A percentile compares a stretch with the other conserved stretches of the same genome.
Conservation (phyloP, 495 filamentous ascomycete genomes). For the Trichoderma parareesei region DNA sequence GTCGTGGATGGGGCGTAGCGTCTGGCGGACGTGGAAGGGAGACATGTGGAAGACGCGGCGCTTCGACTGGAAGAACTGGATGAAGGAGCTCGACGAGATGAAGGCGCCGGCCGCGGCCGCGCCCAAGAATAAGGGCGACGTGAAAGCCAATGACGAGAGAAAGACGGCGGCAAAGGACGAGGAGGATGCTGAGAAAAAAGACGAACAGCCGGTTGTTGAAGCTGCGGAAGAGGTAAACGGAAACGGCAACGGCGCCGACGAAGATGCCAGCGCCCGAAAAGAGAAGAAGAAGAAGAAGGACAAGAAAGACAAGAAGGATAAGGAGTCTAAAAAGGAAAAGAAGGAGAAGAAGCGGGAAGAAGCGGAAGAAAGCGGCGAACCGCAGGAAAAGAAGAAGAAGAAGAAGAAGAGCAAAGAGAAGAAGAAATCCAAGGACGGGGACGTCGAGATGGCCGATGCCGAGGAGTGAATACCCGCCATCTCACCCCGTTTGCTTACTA, state of each 20-base stretch:
- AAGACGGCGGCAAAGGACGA: background rate
- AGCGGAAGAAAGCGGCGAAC: background rate
- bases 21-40: conserved; percentile 90
- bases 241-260: background rate
- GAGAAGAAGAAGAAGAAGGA: conserved; percentile 17
- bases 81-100: conserved; percentile 42
- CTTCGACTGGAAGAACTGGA: conserved; percentile 62
- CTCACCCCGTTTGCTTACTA: no score
- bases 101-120: background rate
- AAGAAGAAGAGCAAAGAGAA: conserved; percentile 1
- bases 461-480: background rate
- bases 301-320: conserved; percentile 19
- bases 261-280: background rate
- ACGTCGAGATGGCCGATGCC: background rate
- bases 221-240: background rate
- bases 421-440: conserved; percentile 7
- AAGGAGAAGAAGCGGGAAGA: conserved; percentile 11
- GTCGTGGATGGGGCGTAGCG: conserved; percentile 65
- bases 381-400: background rate
- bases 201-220: background rate
- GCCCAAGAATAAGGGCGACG: conserved; percentile 3
- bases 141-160: background rate
- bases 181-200: background rate
- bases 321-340: conserved; percentile 12
- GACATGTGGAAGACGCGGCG: conserved; percentile 61